Evolutionary conservation across 2,329 filamentous ascomycete species (phyloP).

Genomic region (Waltergamsia citrina): DNA sequence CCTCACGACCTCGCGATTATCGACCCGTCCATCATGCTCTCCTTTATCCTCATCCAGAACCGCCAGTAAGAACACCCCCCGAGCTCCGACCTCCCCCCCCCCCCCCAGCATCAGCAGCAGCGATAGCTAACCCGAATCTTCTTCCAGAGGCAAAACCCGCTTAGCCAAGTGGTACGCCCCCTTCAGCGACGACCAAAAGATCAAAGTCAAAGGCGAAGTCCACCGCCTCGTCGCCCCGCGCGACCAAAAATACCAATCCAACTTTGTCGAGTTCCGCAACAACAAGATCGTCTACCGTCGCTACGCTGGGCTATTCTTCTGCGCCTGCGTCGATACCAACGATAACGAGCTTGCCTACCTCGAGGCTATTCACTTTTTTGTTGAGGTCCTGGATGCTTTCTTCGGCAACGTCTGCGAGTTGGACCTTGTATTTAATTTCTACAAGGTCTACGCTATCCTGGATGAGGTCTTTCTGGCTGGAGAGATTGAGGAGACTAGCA

Average conservation of each 20-base stretch:
- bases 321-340: slow-evolving; percentile 96
- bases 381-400: slow-evolving; percentile 96
- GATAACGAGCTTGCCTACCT: slow-evolving; percentile 97
- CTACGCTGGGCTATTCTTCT: slow-evolving; percentile 98
- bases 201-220: slow-evolving; percentile 97
- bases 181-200: slow-evolving; percentile 97
- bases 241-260: slow-evolving; percentile 99
- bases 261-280: slow-evolving; percentile 94
- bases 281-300: slow-evolving; percentile 96
- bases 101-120: background rate
- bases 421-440: slow-evolving; percentile 77
- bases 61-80: slow-evolving; percentile 75
- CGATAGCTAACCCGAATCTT: background rate
- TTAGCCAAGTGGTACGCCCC: slow-evolving; percentile 98
- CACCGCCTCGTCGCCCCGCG: slow-evolving; percentile 95
- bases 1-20: no score
- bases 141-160: slow-evolving; percentile 82
- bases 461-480: slow-evolving; percentile 97
- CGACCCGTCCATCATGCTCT: slow-evolving; percentile 44
- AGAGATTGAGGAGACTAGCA: slow-evolving; percentile 98
- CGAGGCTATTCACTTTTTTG: slow-evolving; percentile 98
- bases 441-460: slow-evolving; percentile 92
- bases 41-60: slow-evolving; percentile 85
- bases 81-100: slow-evolving; percentile 2
- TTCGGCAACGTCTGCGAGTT: slow-evolving; percentile 99